A percentile compares a stretch with the other conserved stretches of the same genome.
Conservation (phyloP, 2,329 filamentous ascomycete species). For the Sporothrix globosa region DNA sequence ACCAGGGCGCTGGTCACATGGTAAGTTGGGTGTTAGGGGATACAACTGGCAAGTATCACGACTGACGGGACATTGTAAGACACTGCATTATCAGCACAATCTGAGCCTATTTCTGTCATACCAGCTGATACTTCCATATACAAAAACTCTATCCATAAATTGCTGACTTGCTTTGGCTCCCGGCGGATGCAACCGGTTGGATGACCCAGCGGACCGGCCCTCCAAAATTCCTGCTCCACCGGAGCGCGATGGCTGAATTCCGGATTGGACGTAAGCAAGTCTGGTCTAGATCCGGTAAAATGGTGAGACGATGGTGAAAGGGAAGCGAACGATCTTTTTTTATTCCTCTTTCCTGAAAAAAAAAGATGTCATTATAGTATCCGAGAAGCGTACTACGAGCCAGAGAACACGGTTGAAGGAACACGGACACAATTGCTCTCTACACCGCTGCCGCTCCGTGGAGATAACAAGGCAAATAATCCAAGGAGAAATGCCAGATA, state of each 20-base stretch:
- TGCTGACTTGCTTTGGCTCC: too few species aligned
- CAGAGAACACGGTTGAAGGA: background rate
- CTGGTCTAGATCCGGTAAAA: too few species aligned
- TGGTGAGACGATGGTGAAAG: background rate
- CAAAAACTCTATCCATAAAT: too few species aligned
- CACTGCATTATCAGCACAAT: too few species aligned
- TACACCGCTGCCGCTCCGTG: background rate
- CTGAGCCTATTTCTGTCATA: too few species aligned
- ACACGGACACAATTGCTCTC: background rate
- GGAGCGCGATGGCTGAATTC: background rate
- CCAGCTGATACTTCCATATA: too few species aligned
- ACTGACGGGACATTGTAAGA: too few species aligned
- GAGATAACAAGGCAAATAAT: background rate
- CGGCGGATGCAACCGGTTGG: background rate
- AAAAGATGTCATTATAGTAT: background rate
- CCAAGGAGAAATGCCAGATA: too few species aligned
- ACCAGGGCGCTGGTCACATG: too few species aligned
- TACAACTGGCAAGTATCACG: too few species aligned
- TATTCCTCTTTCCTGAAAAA: background rate
- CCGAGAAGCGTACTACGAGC: background rate
- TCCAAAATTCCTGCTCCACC: background rate
- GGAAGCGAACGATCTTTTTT: background rate
- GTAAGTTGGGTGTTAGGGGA: too few species aligned
- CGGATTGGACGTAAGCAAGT: too few species aligned
- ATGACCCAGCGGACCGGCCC: constrained; percentile 6